phyloP scores from a whole-genome alignment of 2,329 filamentous ascomycete species.

The Grosmannia penicillata region DNA sequence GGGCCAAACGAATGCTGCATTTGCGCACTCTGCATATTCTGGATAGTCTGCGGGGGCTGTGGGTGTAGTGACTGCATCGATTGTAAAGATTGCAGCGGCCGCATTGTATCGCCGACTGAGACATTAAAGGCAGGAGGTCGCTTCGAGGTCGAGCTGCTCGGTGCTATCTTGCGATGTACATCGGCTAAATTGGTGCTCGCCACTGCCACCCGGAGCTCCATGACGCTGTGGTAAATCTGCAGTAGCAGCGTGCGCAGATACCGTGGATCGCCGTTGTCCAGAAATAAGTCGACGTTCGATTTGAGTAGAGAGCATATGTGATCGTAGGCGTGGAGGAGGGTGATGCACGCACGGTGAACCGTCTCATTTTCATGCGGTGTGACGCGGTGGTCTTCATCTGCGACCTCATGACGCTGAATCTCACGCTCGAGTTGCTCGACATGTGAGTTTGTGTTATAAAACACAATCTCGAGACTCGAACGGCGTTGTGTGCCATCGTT shows the following conservation, averaged over 20 bases:
- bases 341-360: constrained; percentile 47
- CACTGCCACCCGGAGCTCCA: constrained; percentile 44
- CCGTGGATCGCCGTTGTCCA: constrained; percentile 50
- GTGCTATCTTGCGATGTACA: constrained; percentile 11
- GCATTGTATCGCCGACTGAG: constrained; percentile 24
- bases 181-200: constrained; percentile 15
- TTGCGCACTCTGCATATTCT: too few species aligned
- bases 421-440: constrained; percentile 51
- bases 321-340: constrained; percentile 48
- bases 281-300: constrained; percentile 47
- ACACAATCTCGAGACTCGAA: constrained; percentile 50
- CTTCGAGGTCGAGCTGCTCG: constrained; percentile 5
- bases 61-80: too few species aligned
- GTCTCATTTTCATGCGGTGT: constrained; percentile 44
- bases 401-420: constrained; percentile 44
- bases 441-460: constrained; percentile 53
- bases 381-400: constrained; percentile 27
- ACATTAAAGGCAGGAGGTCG: constrained; percentile 12
- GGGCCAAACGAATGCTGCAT: too few species aligned
- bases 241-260: constrained; percentile 51
- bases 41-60: too few species aligned
- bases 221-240: constrained; percentile 51
- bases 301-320: constrained; percentile 48
- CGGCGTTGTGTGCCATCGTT: constrained; percentile 45
- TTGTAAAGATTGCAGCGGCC: not conserved